Percentiles rank a stretch among this genome's conserved stretches.
Conservation (phyloP, 2,329 filamentous ascomycete genomes). For the Diaporthe ilicicola region DNA sequence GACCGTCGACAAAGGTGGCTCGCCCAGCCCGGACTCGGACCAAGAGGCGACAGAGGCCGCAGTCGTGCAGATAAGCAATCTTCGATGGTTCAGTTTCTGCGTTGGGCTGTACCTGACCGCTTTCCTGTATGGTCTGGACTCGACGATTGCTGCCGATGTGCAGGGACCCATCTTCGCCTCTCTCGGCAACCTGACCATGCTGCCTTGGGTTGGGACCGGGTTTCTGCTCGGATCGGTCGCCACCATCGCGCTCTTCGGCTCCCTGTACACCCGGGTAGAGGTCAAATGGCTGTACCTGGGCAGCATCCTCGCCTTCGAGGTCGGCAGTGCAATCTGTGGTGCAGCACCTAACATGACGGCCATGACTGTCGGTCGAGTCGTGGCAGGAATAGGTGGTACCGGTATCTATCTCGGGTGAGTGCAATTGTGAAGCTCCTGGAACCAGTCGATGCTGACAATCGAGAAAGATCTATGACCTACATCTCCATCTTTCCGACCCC, state of each 20-base stretch:
- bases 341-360: constrained; percentile 50
- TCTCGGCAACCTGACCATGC: constrained; percentile 45
- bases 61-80: neutral
- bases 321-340: constrained; percentile 46
- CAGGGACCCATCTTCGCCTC: constrained; percentile 48
- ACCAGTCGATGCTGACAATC: too few relatives aligned
- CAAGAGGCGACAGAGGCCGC: too few relatives aligned
- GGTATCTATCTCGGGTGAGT: constrained; percentile 47
- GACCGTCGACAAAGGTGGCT: too few relatives aligned
- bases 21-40: too few relatives aligned
- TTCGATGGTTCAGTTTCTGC: constrained; percentile 7
- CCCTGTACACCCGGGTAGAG: constrained; percentile 50
- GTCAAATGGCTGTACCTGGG: constrained; percentile 48
- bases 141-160: constrained; percentile 53
- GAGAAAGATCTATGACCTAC: too few relatives aligned
- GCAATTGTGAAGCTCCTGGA: too few relatives aligned
- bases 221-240: constrained; percentile 51
- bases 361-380: constrained; percentile 54
- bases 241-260: constrained; percentile 44
- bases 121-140: constrained; percentile 35
- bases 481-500: too few relatives aligned
- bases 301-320: constrained; percentile 36
- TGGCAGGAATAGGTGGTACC: constrained; percentile 50
- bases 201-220: constrained; percentile 49
- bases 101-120: constrained; percentile 10